Evolutionary conservation across 345 rosid species (phyloP).

Genomic region (Salix caprea): DNA sequence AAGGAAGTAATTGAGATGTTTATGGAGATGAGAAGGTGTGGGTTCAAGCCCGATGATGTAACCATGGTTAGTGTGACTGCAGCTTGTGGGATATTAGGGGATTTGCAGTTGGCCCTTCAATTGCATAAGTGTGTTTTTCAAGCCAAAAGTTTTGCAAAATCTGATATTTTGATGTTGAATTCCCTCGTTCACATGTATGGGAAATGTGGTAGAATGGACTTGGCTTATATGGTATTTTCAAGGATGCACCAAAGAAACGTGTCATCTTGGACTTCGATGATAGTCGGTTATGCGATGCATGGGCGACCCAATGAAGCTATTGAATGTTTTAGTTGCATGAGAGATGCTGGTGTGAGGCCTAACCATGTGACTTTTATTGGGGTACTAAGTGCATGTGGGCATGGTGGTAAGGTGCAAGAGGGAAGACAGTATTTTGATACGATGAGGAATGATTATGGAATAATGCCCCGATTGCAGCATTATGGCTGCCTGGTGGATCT

Average conservation of each 20-base stretch:
- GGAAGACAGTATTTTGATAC: constrained; percentile 52
- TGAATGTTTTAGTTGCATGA: constrained; percentile 51
- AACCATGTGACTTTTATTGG: constrained; percentile 75
- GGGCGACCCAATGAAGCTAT: constrained; percentile 61
- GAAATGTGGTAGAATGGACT: constrained; percentile 82
- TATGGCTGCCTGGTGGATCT: constrained; percentile 86
- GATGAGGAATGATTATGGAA: constrained; percentile 53
- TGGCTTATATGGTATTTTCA: constrained; percentile 50
- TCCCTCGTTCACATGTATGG: constrained; percentile 75
- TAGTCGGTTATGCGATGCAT: constrained; percentile 58
- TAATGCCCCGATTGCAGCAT: constrained; percentile 50
- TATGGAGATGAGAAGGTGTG: constrained; percentile 45
- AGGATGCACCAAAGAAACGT: constrained; percentile 53
- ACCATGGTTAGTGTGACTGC: constrained; percentile 73
- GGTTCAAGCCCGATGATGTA: constrained; percentile 69
- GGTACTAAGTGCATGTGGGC: constrained; percentile 76
- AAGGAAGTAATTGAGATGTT: constrained; percentile 58
- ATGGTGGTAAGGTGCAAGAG: constrained; percentile 69
- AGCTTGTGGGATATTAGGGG: constrained; percentile 72
- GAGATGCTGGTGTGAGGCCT: constrained; percentile 47
- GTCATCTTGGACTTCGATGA: constrained; percentile 85
- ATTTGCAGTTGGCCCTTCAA: constrained; percentile 59
- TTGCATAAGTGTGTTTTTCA: constrained; percentile 67
- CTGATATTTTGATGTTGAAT: constrained; percentile 62
- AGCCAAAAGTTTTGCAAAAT: constrained; percentile 38